Base-by-base conservation (phyloP, 2,329 filamentous ascomycete genomes). In the Botryotinia calthae region DNA sequence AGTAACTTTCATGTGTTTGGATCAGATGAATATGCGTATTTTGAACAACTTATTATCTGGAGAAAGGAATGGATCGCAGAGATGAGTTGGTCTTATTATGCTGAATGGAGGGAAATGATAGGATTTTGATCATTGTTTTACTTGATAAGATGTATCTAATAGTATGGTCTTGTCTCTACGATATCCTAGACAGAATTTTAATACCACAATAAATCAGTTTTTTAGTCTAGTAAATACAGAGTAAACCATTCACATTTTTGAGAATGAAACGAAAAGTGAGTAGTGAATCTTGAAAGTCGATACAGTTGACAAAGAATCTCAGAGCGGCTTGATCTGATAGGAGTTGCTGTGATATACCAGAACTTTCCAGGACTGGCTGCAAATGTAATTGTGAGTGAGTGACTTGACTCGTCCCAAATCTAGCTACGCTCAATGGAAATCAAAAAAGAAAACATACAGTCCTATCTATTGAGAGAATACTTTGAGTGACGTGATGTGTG, bases 401-500 rank as follows among this genome's bases (percentile, higher is more conserved):
- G 25, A 51, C 48, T 51, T 51, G 48, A 51, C 4, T n/a, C 2
- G 4, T n/a, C 14, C 48, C 4, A 51, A n/a, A 14, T 51, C 2
- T 2, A 14, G 48, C 5, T 51, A 51, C 6, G 10, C 48, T 44
- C 8, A 18, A 18, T 20, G 6, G 42, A 18, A 44, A 44, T 16
- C 14, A 44, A 44, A 0, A 44, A 0, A 14, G 12, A 9, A 16
- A 1, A 0, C 0, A 14, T 44, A 16, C 42, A 44, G 12, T 2
- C 16, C 42, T 14, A 16, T 44, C 3, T 12, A 4, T 44, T 44
- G 4, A 44, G 42, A 44, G 16, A 44, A 44, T 16, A 4, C 14
- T 14, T 7, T 4, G 5, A 20, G 16, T 16, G 42, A 44, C 25
- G 25, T 51, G 25, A 25, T n/a, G 1, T 51, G 25, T 51, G 25